Base-by-base conservation (phyloP, 345 rosid genomes). In the Melastoma malabathricum region DNA sequence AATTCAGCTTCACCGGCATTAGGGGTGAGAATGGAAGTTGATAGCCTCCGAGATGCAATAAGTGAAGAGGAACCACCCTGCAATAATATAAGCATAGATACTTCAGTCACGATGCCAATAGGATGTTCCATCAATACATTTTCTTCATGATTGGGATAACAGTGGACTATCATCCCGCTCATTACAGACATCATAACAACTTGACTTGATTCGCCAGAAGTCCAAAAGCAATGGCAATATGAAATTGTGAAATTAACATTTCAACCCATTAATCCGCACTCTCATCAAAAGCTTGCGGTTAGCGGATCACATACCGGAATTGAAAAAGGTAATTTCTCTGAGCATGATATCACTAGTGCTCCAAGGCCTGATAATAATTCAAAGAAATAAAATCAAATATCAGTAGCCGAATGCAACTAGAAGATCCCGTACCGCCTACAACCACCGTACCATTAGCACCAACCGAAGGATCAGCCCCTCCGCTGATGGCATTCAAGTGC, bases 21-120 rank as follows among this genome's bases (percentile, higher is more conserved):
- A 47, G 83, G 81, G 52, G 83, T 87, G 65, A 82, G 47, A 22
- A 79, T 45, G 27, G 68, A 60, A 20, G 88, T 72, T 1, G 84
- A 76, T 55, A 84, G 61, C 68, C 64, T 80, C 55, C 79, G 69
- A 43, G 27, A 39, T 31, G 38, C 4, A 17, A 69, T 63, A 53
- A 72, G 44, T 48, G 65, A 74, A 62, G 71, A 50, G 22, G 58
- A 45, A 44, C 69, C 76, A 14, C 57, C 69, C 92, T 84, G 50
- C 67, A 75, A 17, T 41, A 55, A n/a, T n/a, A n/a, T n/a, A 47
- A 18, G 49, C 51, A 7, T 29, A 31, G 13, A 51, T 10, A 51
- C 17, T 29, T 14, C n/a, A 58, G 1, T 31, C 43, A 27, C 31
- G 48, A 47, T 13, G 18, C 43, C 18, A 19, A 46, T 0, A 55